Conservation (phyloP, 495 filamentous ascomycete species). For the Hypoxylon subgilvum region DNA sequence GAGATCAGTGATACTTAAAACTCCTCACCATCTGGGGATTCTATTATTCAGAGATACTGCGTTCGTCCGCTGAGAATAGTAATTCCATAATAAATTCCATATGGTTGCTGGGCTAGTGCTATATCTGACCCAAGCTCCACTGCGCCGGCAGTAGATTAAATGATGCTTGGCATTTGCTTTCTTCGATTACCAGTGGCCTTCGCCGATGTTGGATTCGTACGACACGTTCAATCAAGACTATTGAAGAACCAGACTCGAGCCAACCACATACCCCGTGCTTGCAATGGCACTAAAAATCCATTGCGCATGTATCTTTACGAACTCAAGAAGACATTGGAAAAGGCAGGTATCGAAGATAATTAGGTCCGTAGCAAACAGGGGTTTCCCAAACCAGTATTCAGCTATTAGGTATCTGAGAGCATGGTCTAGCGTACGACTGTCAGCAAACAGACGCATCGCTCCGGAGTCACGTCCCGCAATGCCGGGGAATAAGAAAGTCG, state of each 20-base stretch:
- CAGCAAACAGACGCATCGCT: constrained; percentile 17
- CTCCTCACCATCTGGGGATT: constrained; percentile 22
- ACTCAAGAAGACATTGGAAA: not conserved
- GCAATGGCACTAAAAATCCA: not conserved
- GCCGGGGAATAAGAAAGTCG: constrained; percentile 20
- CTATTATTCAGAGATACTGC: constrained; percentile 30
- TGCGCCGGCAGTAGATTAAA: constrained; percentile 32
- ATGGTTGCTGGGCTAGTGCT: constrained; percentile 33
- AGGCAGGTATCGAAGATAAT: constrained; percentile 6
- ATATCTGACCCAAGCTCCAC: constrained; percentile 30
- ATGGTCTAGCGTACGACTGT: constrained; percentile 12
- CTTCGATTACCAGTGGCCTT: constrained; percentile 9
- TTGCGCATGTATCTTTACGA: not conserved
- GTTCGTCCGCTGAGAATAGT: constrained; percentile 11
- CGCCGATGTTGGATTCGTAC: constrained; percentile 9
- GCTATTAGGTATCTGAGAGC: not conserved
- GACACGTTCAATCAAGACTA: constrained; percentile 26
- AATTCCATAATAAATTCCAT: constrained; percentile 20
- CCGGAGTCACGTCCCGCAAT: constrained; percentile 28
- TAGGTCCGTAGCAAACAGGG: constrained; percentile 5
- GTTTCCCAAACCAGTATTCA: constrained; percentile 14
- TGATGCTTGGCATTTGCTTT: constrained; percentile 25
- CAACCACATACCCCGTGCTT: no score
- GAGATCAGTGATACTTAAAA: constrained; percentile 14
- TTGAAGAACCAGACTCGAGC: not conserved